Evolutionary conservation across 495 filamentous ascomycete species (phyloP).

Genomic region (Aspergillus sparsus): DNA sequence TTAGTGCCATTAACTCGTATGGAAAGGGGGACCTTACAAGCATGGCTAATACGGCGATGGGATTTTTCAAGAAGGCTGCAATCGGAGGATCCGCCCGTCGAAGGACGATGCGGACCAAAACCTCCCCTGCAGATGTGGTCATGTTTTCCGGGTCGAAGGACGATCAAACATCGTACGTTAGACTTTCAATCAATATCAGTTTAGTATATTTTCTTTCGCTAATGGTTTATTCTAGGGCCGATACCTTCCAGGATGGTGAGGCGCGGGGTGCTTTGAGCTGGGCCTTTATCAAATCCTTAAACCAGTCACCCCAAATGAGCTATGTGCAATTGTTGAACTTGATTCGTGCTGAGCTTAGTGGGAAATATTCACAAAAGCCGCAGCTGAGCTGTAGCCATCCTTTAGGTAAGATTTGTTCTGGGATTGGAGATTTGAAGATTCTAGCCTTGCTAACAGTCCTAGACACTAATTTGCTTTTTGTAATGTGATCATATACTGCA

Average conservation of each 20-base stretch:
- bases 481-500: conserved; percentile 34
- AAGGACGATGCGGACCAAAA: conserved; percentile 80
- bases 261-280: conserved; percentile 97
- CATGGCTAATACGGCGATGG: conserved; percentile 75
- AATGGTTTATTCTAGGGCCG: conserved; percentile 31
- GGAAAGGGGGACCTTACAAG: conserved; percentile 82
- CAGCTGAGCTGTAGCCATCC: conserved; percentile 97
- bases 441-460: conserved; percentile 24
- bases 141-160: conserved; percentile 99
- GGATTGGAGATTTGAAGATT: background rate
- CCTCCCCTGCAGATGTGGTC: conserved; percentile 91
- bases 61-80: conserved; percentile 91
- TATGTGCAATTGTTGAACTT: conserved; percentile 92
- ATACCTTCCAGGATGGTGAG: conserved; percentile 62
- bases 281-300: conserved; percentile 89
- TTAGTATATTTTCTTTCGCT: background rate
- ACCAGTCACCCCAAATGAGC: conserved; percentile 94
- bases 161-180: conserved; percentile 69
- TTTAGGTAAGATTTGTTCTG: conserved; percentile 63
- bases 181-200: background rate
- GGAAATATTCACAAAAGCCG: conserved; percentile 93
- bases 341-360: conserved; percentile 87
- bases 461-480: conserved; percentile 48
- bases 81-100: conserved; percentile 76
- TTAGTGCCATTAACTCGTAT: conserved; percentile 84